Percentiles rank a stretch among this genome's conserved stretches.
phyloP scores from a whole-genome alignment of 768 basidiomycete genomes.

The Lactarius pseudohatsudake region DNA sequence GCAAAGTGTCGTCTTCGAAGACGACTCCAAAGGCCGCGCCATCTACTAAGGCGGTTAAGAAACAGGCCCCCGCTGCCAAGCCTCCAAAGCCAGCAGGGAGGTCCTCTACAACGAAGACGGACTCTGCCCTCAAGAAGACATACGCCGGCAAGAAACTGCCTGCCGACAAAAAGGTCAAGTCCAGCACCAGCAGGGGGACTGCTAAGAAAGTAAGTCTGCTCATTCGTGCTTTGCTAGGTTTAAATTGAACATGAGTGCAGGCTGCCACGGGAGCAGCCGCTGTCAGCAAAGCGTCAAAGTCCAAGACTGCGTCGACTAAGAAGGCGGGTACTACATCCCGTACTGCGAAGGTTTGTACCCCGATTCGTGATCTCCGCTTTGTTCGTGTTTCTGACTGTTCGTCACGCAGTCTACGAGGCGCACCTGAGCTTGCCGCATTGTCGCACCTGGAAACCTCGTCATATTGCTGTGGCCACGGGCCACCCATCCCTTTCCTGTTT shows the following conservation, averaged over 20 bases:
- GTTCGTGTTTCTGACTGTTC: neutral
- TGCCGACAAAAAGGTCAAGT: conserved; percentile 26
- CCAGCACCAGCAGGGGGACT: conserved; percentile 42
- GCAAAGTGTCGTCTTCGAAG: conserved; percentile 30
- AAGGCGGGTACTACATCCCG: conserved; percentile 13
- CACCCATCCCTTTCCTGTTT: neutral
- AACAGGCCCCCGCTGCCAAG: conserved; percentile 21
- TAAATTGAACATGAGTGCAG: conserved; percentile 37
- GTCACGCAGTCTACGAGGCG: conserved; percentile 10
- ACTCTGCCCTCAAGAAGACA: conserved; percentile 31
- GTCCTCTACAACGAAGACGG: conserved; percentile 34
- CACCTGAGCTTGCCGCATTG: conserved; percentile 5
- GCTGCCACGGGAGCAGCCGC: conserved; percentile 51
- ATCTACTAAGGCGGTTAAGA: conserved; percentile 23
- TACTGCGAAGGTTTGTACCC: conserved; percentile 12
- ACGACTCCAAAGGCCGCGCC: conserved; percentile 22
- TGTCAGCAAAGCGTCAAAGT: conserved; percentile 32
- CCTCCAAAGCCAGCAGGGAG: conserved; percentile 18
- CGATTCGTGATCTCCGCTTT: neutral
- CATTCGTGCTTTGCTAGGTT: conserved; percentile 2
- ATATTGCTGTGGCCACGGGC: conserved; percentile 1
- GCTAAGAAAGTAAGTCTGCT: conserved; percentile 59
- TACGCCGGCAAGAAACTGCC: conserved; percentile 26
- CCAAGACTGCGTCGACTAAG: conserved; percentile 32
- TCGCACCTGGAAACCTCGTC: neutral